Evolutionary conservation across 257 asterid genomes (phyloP), one percentile per base, ranked within the genome.

Genomic region (Primulina eburnea): DNA sequence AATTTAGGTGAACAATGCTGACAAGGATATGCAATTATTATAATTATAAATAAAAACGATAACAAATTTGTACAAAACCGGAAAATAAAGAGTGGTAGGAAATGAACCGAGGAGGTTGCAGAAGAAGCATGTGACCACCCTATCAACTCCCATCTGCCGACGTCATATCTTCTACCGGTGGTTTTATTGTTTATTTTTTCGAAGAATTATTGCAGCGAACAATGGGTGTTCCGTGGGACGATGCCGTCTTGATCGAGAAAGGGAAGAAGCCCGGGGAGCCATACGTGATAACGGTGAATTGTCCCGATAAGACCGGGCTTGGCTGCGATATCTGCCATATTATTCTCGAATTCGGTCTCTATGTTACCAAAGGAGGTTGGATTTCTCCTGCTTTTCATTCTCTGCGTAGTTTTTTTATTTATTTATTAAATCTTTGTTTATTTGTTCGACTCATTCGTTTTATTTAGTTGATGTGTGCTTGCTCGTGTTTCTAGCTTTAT

Each of bases 271-370:
- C 81, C 64, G 89, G 85, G 2, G 97, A 89, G 1, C 93, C 95
- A 1, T 74, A 84, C 81, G 78, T 86, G 4, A 72, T 91, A 8
- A 89, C 95, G 57, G 95, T 91, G 57, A 68, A 84, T 70, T 89
- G 95, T 47, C 90, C 88, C 0, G 96, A 86, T 26, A 82, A 83
- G 72, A 79, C 88, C 30, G 93, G 93, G 6, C 84, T 91, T 53
- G 86, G 81, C 66, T 91, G 93, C 76, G 97, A 91, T 75, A 83
- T 87, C 67, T 90, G 88, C 67, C 77, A 86, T 64, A 69, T 77
- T 37, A 79, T 86, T 73, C 90, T 87, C 68, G 88, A 88, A 72
- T 90, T 87, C 74, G 88, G 87, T 4, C 95, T 90, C 73, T 71
- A 60, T 60, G 78, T 88, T n/a, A 74, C 81, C 70, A 86, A 85